Base-by-base conservation (phyloP, 1,284 basidiomycete genomes). In the Coniferiporia weirii region DNA sequence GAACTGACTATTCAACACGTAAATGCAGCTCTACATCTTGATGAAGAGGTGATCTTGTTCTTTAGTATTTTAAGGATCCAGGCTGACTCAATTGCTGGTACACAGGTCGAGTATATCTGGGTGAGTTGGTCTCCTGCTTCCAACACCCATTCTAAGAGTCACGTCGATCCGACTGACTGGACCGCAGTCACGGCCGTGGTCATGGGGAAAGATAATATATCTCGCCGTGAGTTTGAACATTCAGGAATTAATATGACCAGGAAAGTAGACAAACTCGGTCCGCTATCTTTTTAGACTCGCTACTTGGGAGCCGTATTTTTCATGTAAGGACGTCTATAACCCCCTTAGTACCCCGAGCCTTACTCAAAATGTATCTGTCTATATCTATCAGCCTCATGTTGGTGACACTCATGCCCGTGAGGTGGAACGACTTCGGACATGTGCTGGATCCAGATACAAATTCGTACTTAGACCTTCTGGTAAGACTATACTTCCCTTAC, bases 91-190 rank as follows among this genome's bases (percentile, higher is more conserved):
- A 12, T 3, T 6, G 12, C 13, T 35, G 27, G 5, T 27, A 27
- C 27, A 8, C n/a, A 57, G 55, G 48, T 57, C 22, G 48, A 43
- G 27, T 57, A 57, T 40, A 57, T 57, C 5, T 57, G 55, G 55
- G 55, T 57, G 49, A 13, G 44, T 49, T 15, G 5, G 34, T 27
- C 4, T 48, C 6, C 15, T 17, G 22, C 2, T 40, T 3, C 38
- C 15, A 35, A 32, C 7, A 17, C 9, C 27, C 27, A 27, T 27
- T 27, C 27, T 27, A 5, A 27, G 27, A 27, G 27, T 27, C 27
- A 27, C 5, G 2, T 35, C 34, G 27, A 12, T 7, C 22, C 9
- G 47, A 36, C 2, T 22, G 15, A 50, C 9, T 3, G 17, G 6
- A 12, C 36, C 7, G 2, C 17, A 57, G 55, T 19, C 35, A 17